phyloP scores from a whole-genome alignment of 345 rosid genomes.

The Acer yangbiense region DNA sequence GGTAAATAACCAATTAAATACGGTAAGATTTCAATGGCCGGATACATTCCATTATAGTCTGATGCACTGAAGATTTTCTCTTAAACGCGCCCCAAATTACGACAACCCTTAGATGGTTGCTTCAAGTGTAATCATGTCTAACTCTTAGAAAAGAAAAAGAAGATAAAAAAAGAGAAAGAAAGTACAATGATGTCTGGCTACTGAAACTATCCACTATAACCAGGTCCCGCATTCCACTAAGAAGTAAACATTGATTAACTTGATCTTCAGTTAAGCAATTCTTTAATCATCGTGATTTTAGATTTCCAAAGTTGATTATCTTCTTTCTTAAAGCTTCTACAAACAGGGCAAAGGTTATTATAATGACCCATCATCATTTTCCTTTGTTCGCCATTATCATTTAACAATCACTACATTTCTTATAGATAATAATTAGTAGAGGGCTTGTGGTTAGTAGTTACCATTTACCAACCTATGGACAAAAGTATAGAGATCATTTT shows the following conservation, averaged over 20 bases:
- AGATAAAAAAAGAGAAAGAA: not conserved
- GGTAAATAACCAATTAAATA: no score
- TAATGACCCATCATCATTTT: not conserved
- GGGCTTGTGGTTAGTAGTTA: no score
- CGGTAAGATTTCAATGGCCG: no score
- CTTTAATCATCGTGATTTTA: not conserved
- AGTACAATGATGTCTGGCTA: not conserved
- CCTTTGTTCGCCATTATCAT: not conserved
- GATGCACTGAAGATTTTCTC: no score
- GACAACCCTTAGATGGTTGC: not conserved
- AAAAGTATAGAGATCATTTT: not conserved
- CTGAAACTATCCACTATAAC: not conserved
- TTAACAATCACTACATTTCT: not conserved
- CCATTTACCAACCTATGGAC: not conserved
- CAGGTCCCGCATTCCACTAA: not conserved
- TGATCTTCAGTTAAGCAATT: not conserved
- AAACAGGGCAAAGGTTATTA: not conserved
- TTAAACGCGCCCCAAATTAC: no score
- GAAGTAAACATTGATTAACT: not conserved
- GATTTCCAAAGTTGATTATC: slow-evolving; percentile 12
- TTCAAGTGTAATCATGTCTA: not conserved
- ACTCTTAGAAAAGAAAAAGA: not conserved
- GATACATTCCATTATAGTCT: no score
- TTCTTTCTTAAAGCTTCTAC: not conserved
- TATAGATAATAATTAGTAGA: no score